Conservation (phyloP, 2,329 filamentous ascomycete genomes). For the Phyllachora maydis region DNA sequence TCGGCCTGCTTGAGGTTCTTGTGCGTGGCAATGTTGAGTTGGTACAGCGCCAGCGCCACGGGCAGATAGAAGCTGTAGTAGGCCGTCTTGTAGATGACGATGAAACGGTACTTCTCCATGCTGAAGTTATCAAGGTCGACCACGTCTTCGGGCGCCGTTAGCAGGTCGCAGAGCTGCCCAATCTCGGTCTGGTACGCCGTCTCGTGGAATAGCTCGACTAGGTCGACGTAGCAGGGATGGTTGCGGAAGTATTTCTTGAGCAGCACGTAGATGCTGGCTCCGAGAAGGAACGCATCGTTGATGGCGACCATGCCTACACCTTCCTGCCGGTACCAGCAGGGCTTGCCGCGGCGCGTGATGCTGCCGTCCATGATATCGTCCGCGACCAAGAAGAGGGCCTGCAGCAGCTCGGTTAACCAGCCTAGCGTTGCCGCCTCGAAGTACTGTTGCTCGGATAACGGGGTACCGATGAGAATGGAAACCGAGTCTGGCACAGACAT, state of each 20-base stretch:
- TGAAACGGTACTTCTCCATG: slow-evolving; percentile 89
- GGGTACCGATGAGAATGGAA: slow-evolving; percentile 50
- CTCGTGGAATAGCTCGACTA: slow-evolving; percentile 94
- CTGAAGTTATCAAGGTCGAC: slow-evolving; percentile 92
- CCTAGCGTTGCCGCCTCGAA: slow-evolving; percentile 75
- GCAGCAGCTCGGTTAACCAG: slow-evolving; percentile 95
- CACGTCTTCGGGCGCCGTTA: slow-evolving; percentile 86
- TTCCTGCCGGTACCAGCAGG: slow-evolving; percentile 89
- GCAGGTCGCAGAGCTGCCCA: slow-evolving; percentile 81
- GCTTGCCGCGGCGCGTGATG: slow-evolving; percentile 82
- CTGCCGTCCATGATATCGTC: slow-evolving; percentile 98
- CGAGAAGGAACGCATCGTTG: slow-evolving; percentile 96
- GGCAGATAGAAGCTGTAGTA: slow-evolving; percentile 99
- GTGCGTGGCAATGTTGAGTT: slow-evolving; percentile 65
- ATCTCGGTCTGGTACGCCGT: slow-evolving; percentile 85
- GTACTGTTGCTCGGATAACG: slow-evolving; percentile 65
- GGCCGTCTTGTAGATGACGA: slow-evolving; percentile 98
- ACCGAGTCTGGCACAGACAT: slow-evolving; percentile 92
- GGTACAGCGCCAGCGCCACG: slow-evolving; percentile 74
- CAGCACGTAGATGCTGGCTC: slow-evolving; percentile 72
- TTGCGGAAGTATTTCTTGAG: slow-evolving; percentile 85
- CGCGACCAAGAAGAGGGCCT: slow-evolving; percentile 95
- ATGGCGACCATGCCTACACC: slow-evolving; percentile 91
- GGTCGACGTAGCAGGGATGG: slow-evolving; percentile 73
- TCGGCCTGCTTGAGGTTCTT: slow-evolving; percentile 79